These are phyloP conservation scores for Calocera viscosa DNA, from an alignment of 768 basidiomycete species.

Conservation along the genomic window DNA sequence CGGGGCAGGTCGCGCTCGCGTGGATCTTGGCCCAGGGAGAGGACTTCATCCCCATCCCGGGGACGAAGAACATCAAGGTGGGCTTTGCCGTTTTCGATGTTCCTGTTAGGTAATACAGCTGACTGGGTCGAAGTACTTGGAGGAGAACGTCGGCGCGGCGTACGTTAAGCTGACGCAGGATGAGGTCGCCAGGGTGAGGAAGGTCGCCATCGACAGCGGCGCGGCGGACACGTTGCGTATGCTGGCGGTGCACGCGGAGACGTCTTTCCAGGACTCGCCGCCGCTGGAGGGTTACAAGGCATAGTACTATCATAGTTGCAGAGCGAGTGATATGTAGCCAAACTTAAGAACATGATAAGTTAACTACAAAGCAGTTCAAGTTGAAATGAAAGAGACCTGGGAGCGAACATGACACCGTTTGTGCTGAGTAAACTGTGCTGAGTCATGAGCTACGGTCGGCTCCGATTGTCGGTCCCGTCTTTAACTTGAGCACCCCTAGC, in stretches of 20 bases:
- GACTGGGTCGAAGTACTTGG: background rate
- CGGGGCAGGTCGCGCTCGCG: conserved; percentile 29
- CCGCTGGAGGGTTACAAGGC: background rate
- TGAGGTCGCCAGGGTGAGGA: background rate
- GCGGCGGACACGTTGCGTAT: background rate
- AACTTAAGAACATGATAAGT: too few relatives aligned
- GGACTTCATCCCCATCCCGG: conserved; percentile 24
- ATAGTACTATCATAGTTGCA: too few relatives aligned
- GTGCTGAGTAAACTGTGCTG: too few relatives aligned
- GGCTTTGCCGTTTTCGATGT: background rate
- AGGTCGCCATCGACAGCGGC: background rate
- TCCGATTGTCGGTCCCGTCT: too few relatives aligned
- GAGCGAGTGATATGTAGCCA: too few relatives aligned
- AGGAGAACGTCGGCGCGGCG: conserved; percentile 5
- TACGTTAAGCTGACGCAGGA: background rate
- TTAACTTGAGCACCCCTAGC: too few relatives aligned
- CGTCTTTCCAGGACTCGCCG: background rate
- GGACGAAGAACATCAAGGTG: conserved; percentile 8
- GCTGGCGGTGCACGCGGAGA: background rate
- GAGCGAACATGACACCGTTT: background rate
- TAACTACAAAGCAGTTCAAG: too few relatives aligned
- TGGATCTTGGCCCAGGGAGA: conserved; percentile 27
- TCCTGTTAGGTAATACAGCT: background rate
- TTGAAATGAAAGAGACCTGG: too few relatives aligned
- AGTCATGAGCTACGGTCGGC: too few relatives aligned